Percentiles rank a stretch among this genome's conserved stretches.
Conservation (phyloP, 305 asterid genomes). For the Fraxinus paxiana region DNA sequence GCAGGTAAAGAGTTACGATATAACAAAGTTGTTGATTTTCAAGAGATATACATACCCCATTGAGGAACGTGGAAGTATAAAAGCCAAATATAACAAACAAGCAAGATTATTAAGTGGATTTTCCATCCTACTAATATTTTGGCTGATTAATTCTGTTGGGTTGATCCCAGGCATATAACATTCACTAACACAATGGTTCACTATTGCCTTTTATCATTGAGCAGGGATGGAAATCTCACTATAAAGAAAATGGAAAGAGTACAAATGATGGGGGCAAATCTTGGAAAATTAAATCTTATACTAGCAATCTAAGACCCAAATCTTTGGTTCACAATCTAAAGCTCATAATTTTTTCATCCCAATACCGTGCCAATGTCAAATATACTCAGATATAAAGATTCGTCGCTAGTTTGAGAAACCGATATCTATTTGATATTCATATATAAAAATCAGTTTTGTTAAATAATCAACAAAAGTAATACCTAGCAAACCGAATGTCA, state of each 20-base stretch:
- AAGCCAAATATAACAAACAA: background rate
- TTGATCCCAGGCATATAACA: background rate
- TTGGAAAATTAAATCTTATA: background rate
- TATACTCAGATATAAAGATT: background rate
- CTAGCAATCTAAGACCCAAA: background rate
- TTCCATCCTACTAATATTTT: background rate
- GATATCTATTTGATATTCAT: background rate
- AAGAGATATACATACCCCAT: background rate
- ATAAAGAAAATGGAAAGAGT: background rate
- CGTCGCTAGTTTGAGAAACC: background rate
- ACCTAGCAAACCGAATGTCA: background rate
- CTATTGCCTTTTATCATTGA: background rate
- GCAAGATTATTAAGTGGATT: background rate
- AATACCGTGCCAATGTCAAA: background rate
- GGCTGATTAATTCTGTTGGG: background rate
- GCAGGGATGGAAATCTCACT: background rate
- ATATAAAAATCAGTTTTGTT: background rate
- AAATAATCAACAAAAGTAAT: background rate
- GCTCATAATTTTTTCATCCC: background rate
- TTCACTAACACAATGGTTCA: background rate
- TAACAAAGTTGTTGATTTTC: background rate
- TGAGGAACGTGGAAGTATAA: background rate
- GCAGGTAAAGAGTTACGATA: background rate
- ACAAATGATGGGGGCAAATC: background rate
- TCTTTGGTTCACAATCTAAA: background rate